Conservation (phyloP, 1,139 yeast species). For the Pichia sp. region DNA sequence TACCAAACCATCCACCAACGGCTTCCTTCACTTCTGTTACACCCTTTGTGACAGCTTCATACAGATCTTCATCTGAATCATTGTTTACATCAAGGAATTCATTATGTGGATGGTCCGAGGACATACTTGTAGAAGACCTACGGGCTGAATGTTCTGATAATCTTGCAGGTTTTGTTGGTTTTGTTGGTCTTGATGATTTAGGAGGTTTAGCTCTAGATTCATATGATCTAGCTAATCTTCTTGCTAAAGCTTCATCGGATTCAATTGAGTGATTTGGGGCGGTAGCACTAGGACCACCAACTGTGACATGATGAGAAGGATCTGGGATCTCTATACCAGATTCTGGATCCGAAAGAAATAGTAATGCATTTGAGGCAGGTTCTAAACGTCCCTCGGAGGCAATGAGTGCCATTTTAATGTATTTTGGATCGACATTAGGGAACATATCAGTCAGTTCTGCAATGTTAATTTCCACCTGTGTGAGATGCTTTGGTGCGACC, state of each 20-base stretch:
- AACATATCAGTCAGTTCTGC: conserved; percentile 70
- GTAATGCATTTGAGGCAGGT: conserved; percentile 81
- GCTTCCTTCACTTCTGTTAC: conserved; percentile 78
- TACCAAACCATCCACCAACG: conserved; percentile 77
- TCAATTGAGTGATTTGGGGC: conserved; percentile 30
- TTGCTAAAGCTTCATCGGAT: conserved; percentile 80
- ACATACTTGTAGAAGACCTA: conserved; percentile 7
- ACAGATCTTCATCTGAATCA: conserved; percentile 45
- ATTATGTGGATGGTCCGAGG: conserved; percentile 12
- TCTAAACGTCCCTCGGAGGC: conserved; percentile 80
- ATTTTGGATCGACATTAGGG: conserved; percentile 64
- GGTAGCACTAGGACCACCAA: background rate
- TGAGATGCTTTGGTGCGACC: conserved; percentile 35
- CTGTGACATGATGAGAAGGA: too few species aligned
- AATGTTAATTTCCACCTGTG: conserved; percentile 29
- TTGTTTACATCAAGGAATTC: conserved; percentile 24
- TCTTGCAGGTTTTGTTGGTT: background rate
- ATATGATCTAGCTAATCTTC: conserved; percentile 69
- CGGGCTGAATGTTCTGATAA: background rate
- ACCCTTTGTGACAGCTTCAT: conserved; percentile 64
- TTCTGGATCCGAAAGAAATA: conserved; percentile 73
- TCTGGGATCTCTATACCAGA: conserved; percentile 56
- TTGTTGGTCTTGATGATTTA: conserved; percentile 14
- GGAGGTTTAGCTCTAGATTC: conserved; percentile 25
- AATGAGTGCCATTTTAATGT: conserved; percentile 70